Evolutionary conservation across 768 basidiomycete genomes (phyloP).

Genomic region (Hygrocybe coccinea): DNA sequence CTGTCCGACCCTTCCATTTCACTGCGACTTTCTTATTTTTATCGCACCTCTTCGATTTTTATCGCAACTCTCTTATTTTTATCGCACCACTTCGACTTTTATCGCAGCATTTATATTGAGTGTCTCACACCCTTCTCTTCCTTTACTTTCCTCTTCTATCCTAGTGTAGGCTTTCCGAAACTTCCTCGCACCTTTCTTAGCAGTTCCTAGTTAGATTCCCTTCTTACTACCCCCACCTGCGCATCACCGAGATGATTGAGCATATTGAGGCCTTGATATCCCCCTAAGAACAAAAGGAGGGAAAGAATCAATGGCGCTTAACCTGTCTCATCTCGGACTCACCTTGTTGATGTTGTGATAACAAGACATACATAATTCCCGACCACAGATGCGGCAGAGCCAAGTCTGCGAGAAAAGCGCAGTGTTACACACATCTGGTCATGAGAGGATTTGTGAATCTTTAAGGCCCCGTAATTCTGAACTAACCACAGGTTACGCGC

Average conservation of each 20-base stretch:
- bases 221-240: too few species aligned
- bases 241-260: background rate
- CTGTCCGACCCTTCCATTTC: too few species aligned
- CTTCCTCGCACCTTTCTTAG: too few species aligned
- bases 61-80: too few species aligned
- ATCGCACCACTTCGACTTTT: too few species aligned
- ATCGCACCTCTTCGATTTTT: too few species aligned
- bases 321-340: background rate
- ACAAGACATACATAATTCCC: background rate
- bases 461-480: background rate
- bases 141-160: too few species aligned
- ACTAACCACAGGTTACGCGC: background rate
- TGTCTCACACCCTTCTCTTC: too few species aligned
- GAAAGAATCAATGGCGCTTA: background rate
- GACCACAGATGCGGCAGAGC: background rate
- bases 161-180: too few species aligned
- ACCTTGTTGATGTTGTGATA: background rate
- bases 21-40: too few species aligned
- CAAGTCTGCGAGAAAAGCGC: background rate
- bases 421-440: background rate
- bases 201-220: too few species aligned
- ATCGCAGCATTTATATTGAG: too few species aligned
- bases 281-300: background rate
- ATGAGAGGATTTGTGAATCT: background rate
- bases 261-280: background rate